Evolutionary conservation across 1,284 basidiomycete genomes (phyloP).

Genomic region (Papiliotrema nemorosa): DNA sequence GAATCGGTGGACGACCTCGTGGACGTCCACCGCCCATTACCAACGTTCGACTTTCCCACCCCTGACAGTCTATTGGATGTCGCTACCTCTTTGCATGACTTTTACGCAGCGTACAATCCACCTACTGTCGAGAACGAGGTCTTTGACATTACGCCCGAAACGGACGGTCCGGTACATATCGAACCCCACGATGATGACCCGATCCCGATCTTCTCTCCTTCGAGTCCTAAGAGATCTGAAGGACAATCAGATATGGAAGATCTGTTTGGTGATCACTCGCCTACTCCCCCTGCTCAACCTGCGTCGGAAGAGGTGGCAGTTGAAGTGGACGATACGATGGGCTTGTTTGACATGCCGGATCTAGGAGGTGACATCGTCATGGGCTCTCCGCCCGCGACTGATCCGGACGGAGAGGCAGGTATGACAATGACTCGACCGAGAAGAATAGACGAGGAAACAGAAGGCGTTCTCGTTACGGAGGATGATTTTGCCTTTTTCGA

Average conservation of each 20-base stretch:
- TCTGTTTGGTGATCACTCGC: constrained; percentile 34
- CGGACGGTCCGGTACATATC: neutral
- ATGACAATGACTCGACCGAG: neutral
- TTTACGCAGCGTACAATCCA: constrained; percentile 27
- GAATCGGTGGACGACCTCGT: neutral
- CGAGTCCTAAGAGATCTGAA: neutral
- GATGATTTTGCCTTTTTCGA: constrained; percentile 48
- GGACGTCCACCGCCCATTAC: no score
- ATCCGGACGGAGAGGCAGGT: neutral
- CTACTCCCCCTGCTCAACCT: constrained; percentile 5
- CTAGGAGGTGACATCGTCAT: neutral
- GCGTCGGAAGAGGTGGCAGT: neutral
- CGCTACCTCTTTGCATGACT: constrained; percentile 32
- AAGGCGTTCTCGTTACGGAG: constrained; percentile 28
- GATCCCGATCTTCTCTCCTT: neutral
- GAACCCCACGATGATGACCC: neutral
- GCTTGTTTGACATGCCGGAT: neutral
- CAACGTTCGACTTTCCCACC: neutral
- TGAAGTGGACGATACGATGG: neutral
- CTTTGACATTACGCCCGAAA: constrained; percentile 2
- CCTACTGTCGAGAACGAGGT: constrained; percentile 6
- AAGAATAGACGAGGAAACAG: constrained; percentile 1
- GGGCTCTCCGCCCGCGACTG: neutral
- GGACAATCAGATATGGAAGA: constrained; percentile 31
- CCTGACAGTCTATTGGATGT: constrained; percentile 22